These are phyloP conservation scores for Chloromonas sp. DNA, from an alignment of 163 green algal species.

Conservation along the genomic window DNA sequence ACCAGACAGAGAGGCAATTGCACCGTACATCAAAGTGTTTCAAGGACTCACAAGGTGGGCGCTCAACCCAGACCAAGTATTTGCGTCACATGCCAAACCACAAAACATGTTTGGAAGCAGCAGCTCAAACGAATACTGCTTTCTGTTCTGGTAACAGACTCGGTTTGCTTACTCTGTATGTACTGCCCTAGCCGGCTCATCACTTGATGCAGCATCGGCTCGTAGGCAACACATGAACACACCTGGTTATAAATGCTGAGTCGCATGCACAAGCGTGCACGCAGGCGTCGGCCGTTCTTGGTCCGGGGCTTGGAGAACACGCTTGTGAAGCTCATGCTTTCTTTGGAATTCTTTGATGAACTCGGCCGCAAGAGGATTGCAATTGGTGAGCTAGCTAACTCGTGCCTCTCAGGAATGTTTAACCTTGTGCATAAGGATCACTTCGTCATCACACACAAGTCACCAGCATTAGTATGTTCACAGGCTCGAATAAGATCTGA, in stretches of 20 bases:
- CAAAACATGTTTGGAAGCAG: not conserved
- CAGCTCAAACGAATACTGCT: not conserved
- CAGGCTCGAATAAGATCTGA: too few relatives aligned
- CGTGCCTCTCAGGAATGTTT: too few relatives aligned
- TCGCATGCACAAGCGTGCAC: not conserved
- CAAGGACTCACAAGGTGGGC: constrained; percentile 81
- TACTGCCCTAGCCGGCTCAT: too few relatives aligned
- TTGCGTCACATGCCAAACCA: not conserved
- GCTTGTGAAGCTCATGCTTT: constrained; percentile 86
- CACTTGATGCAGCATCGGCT: not conserved
- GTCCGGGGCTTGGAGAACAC: constrained; percentile 92
- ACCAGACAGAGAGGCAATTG: constrained; percentile 61
- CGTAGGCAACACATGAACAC: too few relatives aligned
- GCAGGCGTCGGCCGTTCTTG: constrained; percentile 89
- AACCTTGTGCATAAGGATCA: too few relatives aligned
- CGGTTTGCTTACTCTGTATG: too few relatives aligned
- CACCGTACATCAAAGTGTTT: constrained; percentile 87
- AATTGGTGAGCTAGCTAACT: constrained; percentile 52
- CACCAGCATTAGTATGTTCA: too few relatives aligned
- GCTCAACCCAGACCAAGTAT: too few relatives aligned
- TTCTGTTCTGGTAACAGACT: too few relatives aligned
- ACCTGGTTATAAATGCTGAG: not conserved
- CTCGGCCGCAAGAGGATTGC: constrained; percentile 70
- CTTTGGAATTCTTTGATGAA: constrained; percentile 88
- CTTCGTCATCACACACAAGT: too few relatives aligned